phyloP scores from a whole-genome alignment of 108 stramenopile genomes.

The Pelagomonas calceolata region DNA sequence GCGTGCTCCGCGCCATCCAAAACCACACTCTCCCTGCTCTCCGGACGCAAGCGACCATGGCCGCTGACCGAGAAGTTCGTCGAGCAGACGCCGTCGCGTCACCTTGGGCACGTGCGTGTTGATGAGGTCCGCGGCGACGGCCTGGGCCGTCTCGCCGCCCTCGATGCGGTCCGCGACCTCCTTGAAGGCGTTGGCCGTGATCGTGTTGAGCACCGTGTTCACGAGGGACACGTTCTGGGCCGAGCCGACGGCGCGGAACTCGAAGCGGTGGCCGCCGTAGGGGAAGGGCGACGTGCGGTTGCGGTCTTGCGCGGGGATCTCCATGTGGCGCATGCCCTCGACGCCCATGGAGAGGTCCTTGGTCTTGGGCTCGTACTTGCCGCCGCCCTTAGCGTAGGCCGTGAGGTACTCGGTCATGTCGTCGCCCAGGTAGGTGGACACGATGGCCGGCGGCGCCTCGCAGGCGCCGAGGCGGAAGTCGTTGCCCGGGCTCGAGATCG shows the following conservation, averaged over 20 bases:
- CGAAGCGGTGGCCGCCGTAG: conserved; percentile 81
- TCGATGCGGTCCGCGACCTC: conserved; percentile 78
- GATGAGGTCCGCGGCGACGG: conserved; percentile 62
- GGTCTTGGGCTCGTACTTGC: conserved; percentile 53
- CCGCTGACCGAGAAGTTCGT: too few relatives aligned
- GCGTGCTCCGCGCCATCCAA: too few relatives aligned
- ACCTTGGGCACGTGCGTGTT: conserved; percentile 65
- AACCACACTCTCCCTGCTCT: too few relatives aligned
- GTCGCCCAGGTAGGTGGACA: conserved; percentile 82
- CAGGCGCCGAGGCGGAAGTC: conserved; percentile 92
- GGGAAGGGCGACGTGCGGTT: conserved; percentile 94
- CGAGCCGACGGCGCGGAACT: conserved; percentile 92
- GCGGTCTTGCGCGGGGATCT: conserved; percentile 84
- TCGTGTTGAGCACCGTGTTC: conserved; percentile 85
- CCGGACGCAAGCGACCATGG: too few relatives aligned
- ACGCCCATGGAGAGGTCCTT: conserved; percentile 71
- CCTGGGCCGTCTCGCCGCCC: conserved; percentile 50
- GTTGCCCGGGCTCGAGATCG: conserved; percentile 81
- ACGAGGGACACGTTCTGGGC: conserved; percentile 81
- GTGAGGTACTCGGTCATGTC: conserved; percentile 74
- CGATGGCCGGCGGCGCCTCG: conserved; percentile 90
- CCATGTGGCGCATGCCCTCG: conserved; percentile 61
- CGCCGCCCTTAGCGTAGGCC: conserved; percentile 60
- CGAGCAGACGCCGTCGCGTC: too few relatives aligned
- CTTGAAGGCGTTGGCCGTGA: conserved; percentile 75